These are phyloP conservation scores for Ceratocystis cacaofunesta DNA, from an alignment of 2,329 filamentous ascomycete genomes.

Conservation along the genomic window DNA sequence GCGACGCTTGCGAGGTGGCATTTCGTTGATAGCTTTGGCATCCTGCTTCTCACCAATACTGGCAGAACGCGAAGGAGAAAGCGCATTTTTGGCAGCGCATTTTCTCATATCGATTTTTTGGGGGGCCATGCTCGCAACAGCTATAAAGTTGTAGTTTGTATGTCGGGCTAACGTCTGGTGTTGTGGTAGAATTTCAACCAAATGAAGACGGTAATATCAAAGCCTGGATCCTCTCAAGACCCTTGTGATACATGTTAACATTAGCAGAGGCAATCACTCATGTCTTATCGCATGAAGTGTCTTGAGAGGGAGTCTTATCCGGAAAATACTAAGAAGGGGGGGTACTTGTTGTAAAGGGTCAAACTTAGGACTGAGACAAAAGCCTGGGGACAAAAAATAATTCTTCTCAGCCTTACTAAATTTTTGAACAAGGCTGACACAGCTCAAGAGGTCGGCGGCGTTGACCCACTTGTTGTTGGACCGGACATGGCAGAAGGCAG, in stretches of 20 bases:
- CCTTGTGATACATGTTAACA: not conserved
- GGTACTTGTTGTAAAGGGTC: not conserved
- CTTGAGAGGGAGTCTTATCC: not conserved
- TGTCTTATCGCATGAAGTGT: not conserved
- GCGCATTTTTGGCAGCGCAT: not conserved
- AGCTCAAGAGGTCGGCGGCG: not conserved
- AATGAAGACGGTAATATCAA: constrained; percentile 1
- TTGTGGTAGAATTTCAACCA: not conserved
- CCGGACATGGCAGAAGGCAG: not conserved
- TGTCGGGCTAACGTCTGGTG: not conserved
- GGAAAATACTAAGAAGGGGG: not conserved
- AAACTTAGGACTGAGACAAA: not conserved
- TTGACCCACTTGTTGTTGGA: not conserved
- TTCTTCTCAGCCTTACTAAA: constrained; percentile 1
- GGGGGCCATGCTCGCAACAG: not conserved
- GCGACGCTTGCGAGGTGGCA: constrained; percentile 16
- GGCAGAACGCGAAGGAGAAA: not conserved
- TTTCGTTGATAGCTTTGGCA: not conserved
- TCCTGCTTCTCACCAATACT: not conserved
- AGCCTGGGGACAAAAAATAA: not conserved
- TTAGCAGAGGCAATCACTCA: not conserved
- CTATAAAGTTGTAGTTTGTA: not conserved
- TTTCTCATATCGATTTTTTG: too few relatives aligned
- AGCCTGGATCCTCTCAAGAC: not conserved
- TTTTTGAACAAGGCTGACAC: constrained; percentile 5